phyloP scores from a whole-genome alignment of 169 alveolate genomes.

The Babesia ovis region DNA sequence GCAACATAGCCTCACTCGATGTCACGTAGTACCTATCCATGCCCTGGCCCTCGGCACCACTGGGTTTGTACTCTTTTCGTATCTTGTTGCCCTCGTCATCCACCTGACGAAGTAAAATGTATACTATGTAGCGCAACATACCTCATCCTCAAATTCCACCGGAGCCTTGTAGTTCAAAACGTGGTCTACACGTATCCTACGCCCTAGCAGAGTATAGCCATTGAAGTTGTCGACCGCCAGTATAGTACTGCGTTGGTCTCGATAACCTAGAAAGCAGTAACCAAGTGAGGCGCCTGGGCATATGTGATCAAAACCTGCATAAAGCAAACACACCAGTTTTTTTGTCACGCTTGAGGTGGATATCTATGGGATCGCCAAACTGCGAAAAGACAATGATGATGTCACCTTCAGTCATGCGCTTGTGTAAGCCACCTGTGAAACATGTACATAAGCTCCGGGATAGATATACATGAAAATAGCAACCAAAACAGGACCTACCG shows the following conservation, averaged over 20 bases:
- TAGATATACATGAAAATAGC: neutral
- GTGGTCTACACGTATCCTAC: constrained; percentile 93
- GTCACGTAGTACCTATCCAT: constrained; percentile 78
- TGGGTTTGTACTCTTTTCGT: constrained; percentile 75
- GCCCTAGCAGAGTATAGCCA: constrained; percentile 88
- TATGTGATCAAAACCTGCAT: neutral
- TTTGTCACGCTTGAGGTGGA: constrained; percentile 91
- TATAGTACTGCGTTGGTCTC: constrained; percentile 96
- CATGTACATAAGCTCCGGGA: too few species aligned
- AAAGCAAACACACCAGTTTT: constrained; percentile 87
- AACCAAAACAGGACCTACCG: constrained; percentile 34
- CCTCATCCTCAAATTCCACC: constrained; percentile 61
- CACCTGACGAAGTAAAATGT: constrained; percentile 2
- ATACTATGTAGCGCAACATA: neutral
- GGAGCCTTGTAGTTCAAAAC: constrained; percentile 88
- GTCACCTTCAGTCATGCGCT: constrained; percentile 97
- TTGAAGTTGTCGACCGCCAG: constrained; percentile 98
- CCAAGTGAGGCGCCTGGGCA: constrained; percentile 90
- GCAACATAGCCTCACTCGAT: constrained; percentile 68
- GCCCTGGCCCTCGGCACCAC: constrained; percentile 87
- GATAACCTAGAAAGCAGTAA: constrained; percentile 95
- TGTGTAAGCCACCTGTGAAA: constrained; percentile 86
- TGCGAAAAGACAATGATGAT: constrained; percentile 95
- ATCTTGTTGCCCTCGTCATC: constrained; percentile 68
- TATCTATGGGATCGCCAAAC: constrained; percentile 96